Evolutionary conservation across 225 moss, liverwort and hornwort genomes (phyloP), one percentile per base, ranked within the genome.

Genomic region (Polytrichum formosum): DNA sequence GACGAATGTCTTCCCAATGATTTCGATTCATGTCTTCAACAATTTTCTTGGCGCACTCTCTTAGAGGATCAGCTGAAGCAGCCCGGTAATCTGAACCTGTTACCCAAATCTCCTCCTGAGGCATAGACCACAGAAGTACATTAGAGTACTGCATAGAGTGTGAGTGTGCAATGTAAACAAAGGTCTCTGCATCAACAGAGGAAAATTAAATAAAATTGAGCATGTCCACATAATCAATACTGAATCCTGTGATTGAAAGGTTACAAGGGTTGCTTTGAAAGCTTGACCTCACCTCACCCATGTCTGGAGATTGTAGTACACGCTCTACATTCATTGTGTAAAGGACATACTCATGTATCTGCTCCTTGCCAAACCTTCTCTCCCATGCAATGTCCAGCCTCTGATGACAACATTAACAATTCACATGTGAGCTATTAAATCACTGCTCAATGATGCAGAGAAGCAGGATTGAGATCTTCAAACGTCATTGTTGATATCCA

Each of bases 1-100:
- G 97, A 5, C 78, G 90, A 75, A 98, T 83, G 71, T 98, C 97
- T 82, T 94, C 92, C 94, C 94, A 98, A 60, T 98, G 91, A 75
- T 94, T 90, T 67, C 91, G 84, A 71, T 98, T 98, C 97, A 98
- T 98, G 71, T 98, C 97, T 73, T 92, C 91, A 6, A 94, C 92
- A 79, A 94, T 91, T 65, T 79, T 86, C 70, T 92, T 75, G 26
- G 94, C 97, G 55, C 87, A 92, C 20, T 94, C 94, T 77, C 94
- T 84, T 68, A 98, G 83, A 2, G 97, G 94, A 64, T 98, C 94
- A 68, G 94, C 92, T 59, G 79, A 76, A 63, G 94, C 94, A 73
- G 76, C 77, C 67, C 86, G 77, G 72, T 90, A 98, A 53, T 98
- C 92, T 13, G 74, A 63, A 26, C 92, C 94, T 6, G 92, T 77